Evolutionary conservation across 352 stramenopile species (phyloP), one percentile per base, ranked within the genome.

Genomic region (Pythium phragmiticola): DNA sequence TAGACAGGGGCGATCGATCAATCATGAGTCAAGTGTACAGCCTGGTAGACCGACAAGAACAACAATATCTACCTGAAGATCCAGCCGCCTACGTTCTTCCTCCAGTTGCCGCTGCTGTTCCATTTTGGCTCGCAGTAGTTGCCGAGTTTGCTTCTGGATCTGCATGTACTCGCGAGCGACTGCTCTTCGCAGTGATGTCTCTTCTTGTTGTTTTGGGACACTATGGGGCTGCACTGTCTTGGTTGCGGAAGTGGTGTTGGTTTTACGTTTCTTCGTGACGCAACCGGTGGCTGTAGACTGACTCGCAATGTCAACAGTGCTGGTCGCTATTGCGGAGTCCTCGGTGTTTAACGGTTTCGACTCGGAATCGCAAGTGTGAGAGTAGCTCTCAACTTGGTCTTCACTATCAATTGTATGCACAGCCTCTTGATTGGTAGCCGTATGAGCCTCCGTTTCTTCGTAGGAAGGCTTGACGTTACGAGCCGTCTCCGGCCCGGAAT

Each of bases 161-260:
- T 77, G 50, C 69, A 92, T 90, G 34, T 80, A 89, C 52, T 90
- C 84, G 13, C 84, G 67, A 19, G 78, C 84, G 21, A 88, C 60
- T 26, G 70, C 81, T 53, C 84, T 71, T n/a, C 84, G 64, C 39
- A 89, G 64, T 17, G 72, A 50, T 4, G 61, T 73, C 36, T 85
- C 77, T 34, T 69, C 57, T 34, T n/a, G 33, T 30, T 14, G 4
- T 19, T 11, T 14, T 37, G 47, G 16, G 6, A 13, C 12, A 17
- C 7, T 9, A 12, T 23, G 1, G 0, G 23, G 39, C 16, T 34
- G 21, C 1, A 8, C 21, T 19, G n/a, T n/a, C 7, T 50, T 17
- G 60, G 58, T 41, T 66, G 66, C n/a, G 65, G 60, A n/a, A 43
- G 69, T 54, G 66, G 46, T 65, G 13, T 16, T 52, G 7, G 21